Base-by-base conservation (phyloP, 352 stramenopile species). In the Phytophthora gonapodyides region DNA sequence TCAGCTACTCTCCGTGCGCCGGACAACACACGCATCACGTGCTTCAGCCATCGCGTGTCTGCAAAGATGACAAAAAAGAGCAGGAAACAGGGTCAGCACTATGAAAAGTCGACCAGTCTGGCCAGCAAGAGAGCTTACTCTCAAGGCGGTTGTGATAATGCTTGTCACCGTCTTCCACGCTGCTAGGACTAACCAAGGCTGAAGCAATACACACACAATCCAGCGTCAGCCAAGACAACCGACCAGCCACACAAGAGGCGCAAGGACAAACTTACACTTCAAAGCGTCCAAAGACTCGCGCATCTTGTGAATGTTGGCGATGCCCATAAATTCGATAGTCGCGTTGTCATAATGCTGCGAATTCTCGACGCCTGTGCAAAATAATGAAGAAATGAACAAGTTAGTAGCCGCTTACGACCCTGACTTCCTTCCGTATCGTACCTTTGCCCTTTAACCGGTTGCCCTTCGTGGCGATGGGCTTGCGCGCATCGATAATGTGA, bases 241-340 rank as follows among this genome's bases (percentile, higher is more conserved):
- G 7, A 57, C 11, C 7, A 31, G 27, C 27, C 3, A 37, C n/a
- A 41, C 19, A 43, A 45, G 3, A 16, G 1, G 34, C 49, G 35
- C 35, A 15, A 45, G 2, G 41, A 16, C 12, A 46, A 46, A 76
- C 80, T 42, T 62, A 93, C 83, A 67, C 57, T 92, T 87, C 3
- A 98, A 57, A 11, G 75, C 70, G 62, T 97, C 88, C 57, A 99
- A 84, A 0, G 92, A 96, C 65, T 99, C 93, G 46, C 97, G 94
- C 79, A 99, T 98, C 53, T 97, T 97, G 83, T 99, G 97, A 64
- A 99, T 99, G 71, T 99, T 99, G 13, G 91, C 94, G 65, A 99
- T 99, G 19, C 97, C 96, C 84, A 98, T 97, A 75, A 99, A 99
- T 53, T 98, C 93, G 43, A 99, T 89, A 2, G 89, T 96, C 10